Percentiles rank a stretch among this genome's conserved stretches.
Evolutionary conservation across 306 rosid species (phyloP).

Genomic region (Quillaja saponaria): DNA sequence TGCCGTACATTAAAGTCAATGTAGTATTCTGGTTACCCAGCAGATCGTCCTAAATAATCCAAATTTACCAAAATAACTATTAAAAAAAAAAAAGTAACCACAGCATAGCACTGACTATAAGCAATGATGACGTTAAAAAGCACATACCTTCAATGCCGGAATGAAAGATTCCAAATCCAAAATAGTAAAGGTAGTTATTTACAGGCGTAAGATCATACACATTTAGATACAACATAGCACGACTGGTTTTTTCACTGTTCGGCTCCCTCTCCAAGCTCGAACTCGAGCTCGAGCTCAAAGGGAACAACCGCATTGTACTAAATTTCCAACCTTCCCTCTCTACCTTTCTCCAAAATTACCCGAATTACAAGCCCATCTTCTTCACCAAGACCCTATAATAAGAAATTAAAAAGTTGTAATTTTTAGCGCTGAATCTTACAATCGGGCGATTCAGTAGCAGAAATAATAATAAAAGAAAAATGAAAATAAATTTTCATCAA

Average conservation of each 20-base stretch:
- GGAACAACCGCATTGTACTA: slow-evolving; percentile 70
- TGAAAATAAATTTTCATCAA: slow-evolving; percentile 14
- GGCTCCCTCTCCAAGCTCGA: slow-evolving; percentile 46
- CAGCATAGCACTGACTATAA: background rate
- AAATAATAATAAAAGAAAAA: background rate
- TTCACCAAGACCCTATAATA: slow-evolving; percentile 20
- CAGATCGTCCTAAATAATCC: background rate
- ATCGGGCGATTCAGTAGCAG: too few species aligned
- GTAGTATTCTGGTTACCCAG: background rate
- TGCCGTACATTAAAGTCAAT: background rate
- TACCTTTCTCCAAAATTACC: slow-evolving; percentile 26
- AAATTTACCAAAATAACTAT: background rate
- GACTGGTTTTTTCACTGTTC: slow-evolving; percentile 26
- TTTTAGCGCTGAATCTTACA: too few species aligned
- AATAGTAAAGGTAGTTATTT: slow-evolving; percentile 74
- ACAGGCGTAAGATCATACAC: slow-evolving; percentile 88
- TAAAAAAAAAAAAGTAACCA: slow-evolving; percentile 10
- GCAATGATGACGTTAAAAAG: background rate
- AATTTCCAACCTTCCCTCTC: slow-evolving; percentile 25
- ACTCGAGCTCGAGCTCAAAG: slow-evolving; percentile 49
- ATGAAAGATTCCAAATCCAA: slow-evolving; percentile 85
- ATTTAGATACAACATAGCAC: slow-evolving; percentile 70
- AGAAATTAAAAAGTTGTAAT: background rate
- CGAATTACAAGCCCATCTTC: slow-evolving; percentile 46
- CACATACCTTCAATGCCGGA: slow-evolving; percentile 89